Percentiles rank a stretch among this genome's conserved stretches.
These are phyloP conservation scores for Coprinellus aureogranulatus DNA, from an alignment of 768 basidiomycete genomes.

Conservation along the genomic window DNA sequence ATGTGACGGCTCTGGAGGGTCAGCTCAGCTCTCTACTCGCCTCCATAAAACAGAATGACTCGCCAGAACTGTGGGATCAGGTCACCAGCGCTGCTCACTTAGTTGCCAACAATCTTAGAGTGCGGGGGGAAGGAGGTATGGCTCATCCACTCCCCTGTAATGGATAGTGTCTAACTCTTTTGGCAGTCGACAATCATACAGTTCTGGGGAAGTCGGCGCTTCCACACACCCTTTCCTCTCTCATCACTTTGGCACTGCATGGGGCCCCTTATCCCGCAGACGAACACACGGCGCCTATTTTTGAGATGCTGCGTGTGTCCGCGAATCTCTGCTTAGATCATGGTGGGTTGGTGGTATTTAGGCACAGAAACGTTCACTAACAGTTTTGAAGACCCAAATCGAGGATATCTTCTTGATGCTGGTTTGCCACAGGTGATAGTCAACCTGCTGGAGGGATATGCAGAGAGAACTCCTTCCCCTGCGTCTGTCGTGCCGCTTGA, in stretches of 20 bases:
- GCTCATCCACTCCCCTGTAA: constrained; percentile 9
- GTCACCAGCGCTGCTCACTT: constrained; percentile 52
- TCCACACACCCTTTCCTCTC: constrained; percentile 60
- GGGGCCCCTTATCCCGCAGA: constrained; percentile 45
- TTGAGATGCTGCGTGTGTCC: constrained; percentile 72
- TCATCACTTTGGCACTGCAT: constrained; percentile 56
- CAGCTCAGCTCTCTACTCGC: constrained; percentile 34
- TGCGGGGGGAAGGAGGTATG: constrained; percentile 51
- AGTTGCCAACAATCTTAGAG: constrained; percentile 62
- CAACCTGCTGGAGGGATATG: constrained; percentile 67
- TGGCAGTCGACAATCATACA: constrained; percentile 76
- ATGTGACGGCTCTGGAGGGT: constrained; percentile 23
- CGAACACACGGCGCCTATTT: constrained; percentile 48
- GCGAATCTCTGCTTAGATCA: constrained; percentile 88
- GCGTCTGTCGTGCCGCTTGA: constrained; percentile 40
- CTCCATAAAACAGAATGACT: constrained; percentile 26
- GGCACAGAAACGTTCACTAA: background rate
- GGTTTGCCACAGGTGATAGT: constrained; percentile 67
- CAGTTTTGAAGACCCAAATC: constrained; percentile 61
- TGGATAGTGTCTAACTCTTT: constrained; percentile 12
- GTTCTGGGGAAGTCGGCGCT: constrained; percentile 62
- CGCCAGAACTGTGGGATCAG: constrained; percentile 44
- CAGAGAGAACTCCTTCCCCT: constrained; percentile 42
- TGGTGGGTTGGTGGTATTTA: constrained; percentile 39
- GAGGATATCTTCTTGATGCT: constrained; percentile 66